phyloP scores from a whole-genome alignment of 495 filamentous ascomycete species.

The Podospora conica region DNA sequence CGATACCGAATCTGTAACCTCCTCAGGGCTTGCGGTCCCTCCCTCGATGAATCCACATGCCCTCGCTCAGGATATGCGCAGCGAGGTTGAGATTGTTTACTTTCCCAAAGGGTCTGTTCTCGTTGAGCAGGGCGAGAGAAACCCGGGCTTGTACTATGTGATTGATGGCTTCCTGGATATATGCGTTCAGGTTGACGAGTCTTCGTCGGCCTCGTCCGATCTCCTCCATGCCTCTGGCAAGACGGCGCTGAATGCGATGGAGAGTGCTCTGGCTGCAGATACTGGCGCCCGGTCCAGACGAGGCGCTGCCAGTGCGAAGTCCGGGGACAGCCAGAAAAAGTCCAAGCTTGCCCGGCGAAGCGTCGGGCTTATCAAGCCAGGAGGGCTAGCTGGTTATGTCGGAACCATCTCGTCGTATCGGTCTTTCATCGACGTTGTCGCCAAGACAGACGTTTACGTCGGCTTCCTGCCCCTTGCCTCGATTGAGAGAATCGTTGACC shows the following conservation, averaged over 20 bases:
- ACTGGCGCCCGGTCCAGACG: slow-evolving; percentile 5
- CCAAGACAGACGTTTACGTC: slow-evolving; percentile 97
- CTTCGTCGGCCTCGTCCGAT: slow-evolving; percentile 27
- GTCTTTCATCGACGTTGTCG: slow-evolving; percentile 93
- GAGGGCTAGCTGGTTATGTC: slow-evolving; percentile 89
- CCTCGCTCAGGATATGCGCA: slow-evolving; percentile 67
- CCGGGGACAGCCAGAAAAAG: slow-evolving; percentile 18
- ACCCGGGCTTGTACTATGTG: slow-evolving; percentile 95
- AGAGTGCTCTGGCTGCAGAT: slow-evolving; percentile 25
- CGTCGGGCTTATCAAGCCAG: slow-evolving; percentile 89
- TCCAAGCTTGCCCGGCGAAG: slow-evolving; percentile 44
- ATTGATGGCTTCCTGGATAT: slow-evolving; percentile 96
- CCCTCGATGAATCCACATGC: slow-evolving; percentile 39
- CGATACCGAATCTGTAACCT: slow-evolving; percentile 79
- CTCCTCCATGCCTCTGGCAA: slow-evolving; percentile 31
- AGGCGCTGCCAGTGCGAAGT: slow-evolving; percentile 18
- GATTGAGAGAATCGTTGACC: slow-evolving; percentile 85
- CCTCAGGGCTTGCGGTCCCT: slow-evolving; percentile 44
- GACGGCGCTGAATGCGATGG: slow-evolving; percentile 31
- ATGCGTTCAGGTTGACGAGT: slow-evolving; percentile 46
- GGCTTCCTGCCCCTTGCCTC: slow-evolving; percentile 85
- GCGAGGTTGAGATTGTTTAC: slow-evolving; percentile 96
- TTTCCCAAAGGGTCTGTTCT: slow-evolving; percentile 91
- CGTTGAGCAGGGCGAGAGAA: slow-evolving; percentile 95
- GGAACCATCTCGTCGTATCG: slow-evolving; percentile 89